These are phyloP conservation scores for Diaporthe sp. DNA, from an alignment of 2,329 filamentous ascomycete species.

Conservation along the genomic window DNA sequence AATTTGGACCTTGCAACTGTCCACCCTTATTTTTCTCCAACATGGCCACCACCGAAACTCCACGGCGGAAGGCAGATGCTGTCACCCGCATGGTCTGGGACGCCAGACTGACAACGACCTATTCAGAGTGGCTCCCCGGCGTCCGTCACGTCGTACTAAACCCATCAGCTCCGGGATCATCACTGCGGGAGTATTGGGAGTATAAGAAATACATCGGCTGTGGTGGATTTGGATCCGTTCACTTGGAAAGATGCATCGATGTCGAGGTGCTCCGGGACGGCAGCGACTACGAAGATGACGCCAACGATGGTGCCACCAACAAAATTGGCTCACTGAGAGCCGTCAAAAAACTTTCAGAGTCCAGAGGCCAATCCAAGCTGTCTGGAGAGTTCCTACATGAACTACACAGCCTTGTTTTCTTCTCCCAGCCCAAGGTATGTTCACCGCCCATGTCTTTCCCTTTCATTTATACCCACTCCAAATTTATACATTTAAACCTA, in stretches of 20 bases:
- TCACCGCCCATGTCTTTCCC: background rate
- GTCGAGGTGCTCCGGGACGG: background rate
- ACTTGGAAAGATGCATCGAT: background rate
- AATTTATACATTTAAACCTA: too few species aligned
- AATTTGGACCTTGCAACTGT: too few species aligned
- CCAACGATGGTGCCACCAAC: background rate
- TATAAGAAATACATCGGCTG: background rate
- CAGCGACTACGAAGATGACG: background rate
- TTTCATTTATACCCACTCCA: background rate
- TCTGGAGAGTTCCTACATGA: background rate
- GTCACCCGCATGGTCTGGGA: background rate
- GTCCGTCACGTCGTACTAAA: background rate
- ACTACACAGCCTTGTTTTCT: background rate
- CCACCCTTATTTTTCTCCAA: background rate
- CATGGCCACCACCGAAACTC: background rate
- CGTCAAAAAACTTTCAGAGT: background rate
- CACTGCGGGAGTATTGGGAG: background rate
- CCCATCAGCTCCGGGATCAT: background rate
- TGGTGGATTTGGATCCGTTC: constrained; percentile 1
- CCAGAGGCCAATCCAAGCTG: background rate
- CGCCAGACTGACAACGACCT: background rate
- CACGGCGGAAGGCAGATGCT: background rate
- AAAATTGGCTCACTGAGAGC: background rate
- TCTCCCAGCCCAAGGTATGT: background rate
- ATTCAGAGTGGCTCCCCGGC: background rate